Conservation (phyloP, 1,139 yeast species). For the Wickerhamomyces sp. region DNA sequence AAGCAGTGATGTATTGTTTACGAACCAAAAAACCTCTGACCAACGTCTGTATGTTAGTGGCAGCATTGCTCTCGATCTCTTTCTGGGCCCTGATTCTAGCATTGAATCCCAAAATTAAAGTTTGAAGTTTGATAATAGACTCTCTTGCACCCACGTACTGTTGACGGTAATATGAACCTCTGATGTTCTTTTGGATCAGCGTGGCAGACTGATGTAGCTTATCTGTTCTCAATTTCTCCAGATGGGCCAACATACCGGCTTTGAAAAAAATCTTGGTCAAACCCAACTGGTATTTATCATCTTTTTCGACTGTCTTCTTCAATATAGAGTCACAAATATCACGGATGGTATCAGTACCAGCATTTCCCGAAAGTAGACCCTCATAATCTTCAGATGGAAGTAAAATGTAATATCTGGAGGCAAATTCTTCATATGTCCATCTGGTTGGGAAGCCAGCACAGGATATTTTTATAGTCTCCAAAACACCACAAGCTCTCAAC, state of each 20-base stretch:
- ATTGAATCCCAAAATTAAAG: slow-evolving; percentile 56
- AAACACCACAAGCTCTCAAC: slow-evolving; percentile 96
- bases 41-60: slow-evolving; percentile 65
- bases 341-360: slow-evolving; percentile 54
- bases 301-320: slow-evolving; percentile 54
- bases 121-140: slow-evolving; percentile 56
- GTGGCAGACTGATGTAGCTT: slow-evolving; percentile 75
- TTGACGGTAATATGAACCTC: slow-evolving; percentile 60
- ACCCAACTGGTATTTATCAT: slow-evolving; percentile 75
- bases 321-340: slow-evolving; percentile 66
- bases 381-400: slow-evolving; percentile 70
- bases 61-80: slow-evolving; percentile 60
- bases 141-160: slow-evolving; percentile 49
- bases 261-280: slow-evolving; percentile 90
- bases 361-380: slow-evolving; percentile 48
- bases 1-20: slow-evolving; percentile 37
- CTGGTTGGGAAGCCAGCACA: slow-evolving; percentile 98
- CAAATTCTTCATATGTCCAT: slow-evolving; percentile 94
- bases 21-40: slow-evolving; percentile 64
- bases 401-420: slow-evolving; percentile 79
- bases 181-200: slow-evolving; percentile 79
- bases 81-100: slow-evolving; percentile 53
- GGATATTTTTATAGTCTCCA: slow-evolving; percentile 92
- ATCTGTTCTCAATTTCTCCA: slow-evolving; percentile 80
- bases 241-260: slow-evolving; percentile 91